These are phyloP conservation scores for Acacia confusa DNA, from an alignment of 306 rosid species.

Conservation along the genomic window DNA sequence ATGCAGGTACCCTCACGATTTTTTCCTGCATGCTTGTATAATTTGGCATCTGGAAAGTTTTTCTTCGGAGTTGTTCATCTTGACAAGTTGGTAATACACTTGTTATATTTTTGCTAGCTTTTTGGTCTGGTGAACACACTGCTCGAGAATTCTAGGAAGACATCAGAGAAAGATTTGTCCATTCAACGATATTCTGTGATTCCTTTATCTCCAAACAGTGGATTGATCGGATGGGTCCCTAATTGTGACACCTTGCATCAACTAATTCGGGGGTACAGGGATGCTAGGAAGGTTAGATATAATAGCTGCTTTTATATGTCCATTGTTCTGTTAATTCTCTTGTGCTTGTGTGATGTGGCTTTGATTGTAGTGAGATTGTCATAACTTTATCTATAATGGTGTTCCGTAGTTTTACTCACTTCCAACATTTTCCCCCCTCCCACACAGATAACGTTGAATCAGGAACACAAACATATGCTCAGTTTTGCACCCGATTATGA, in stretches of 20 bases:
- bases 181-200: conserved; percentile 86
- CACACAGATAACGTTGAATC: conserved; percentile 83
- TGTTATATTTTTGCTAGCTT: conserved; percentile 55
- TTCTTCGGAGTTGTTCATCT: conserved; percentile 6
- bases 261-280: conserved; percentile 89
- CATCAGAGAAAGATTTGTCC: conserved; percentile 80
- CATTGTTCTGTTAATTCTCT: conserved; percentile 18
- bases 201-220: conserved; percentile 97
- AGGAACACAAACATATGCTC: conserved; percentile 93
- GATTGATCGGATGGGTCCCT: conserved; percentile 98
- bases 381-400: conserved; percentile 1
- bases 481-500: conserved; percentile 98
- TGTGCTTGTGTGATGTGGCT: not conserved
- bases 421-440: not conserved
- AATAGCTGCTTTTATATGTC: conserved; percentile 1
- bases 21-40: conserved; percentile 20
- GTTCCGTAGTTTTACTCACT: conserved; percentile 27
- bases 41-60: not conserved
- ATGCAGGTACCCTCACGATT: conserved; percentile 75
- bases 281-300: conserved; percentile 85
- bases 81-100: conserved; percentile 24
- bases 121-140: conserved; percentile 97
- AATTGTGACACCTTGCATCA: conserved; percentile 89
- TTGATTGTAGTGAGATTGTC: conserved; percentile 19
- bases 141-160: conserved; percentile 81